phyloP scores from a whole-genome alignment of 2,329 filamentous ascomycete species.

The Lecanosticta acicola region DNA sequence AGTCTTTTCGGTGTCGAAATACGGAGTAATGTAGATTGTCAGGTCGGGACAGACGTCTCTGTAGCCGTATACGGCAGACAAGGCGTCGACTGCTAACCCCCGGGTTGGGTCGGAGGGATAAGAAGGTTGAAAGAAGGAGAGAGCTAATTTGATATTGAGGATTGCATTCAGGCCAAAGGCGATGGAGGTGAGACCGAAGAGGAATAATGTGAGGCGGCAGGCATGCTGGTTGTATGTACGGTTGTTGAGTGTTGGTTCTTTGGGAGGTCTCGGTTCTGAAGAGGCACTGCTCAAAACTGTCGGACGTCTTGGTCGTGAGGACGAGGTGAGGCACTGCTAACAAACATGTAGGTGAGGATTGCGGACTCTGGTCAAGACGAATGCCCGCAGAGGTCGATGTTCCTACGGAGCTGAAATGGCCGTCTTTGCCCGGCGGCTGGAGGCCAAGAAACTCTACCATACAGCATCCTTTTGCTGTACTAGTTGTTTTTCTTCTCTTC shows the following conservation, averaged over 20 bases:
- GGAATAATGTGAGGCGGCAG: constrained; percentile 3
- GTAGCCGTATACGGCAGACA: constrained; percentile 46
- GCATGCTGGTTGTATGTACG: neutral
- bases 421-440: neutral
- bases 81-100: constrained; percentile 37
- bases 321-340: no score
- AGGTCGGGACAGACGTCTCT: constrained; percentile 48
- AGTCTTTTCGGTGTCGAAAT: constrained; percentile 36
- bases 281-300: no score
- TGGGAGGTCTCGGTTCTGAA: no score
- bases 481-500: no score
- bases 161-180: constrained; percentile 40
- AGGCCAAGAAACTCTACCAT: no score
- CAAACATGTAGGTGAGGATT: neutral
- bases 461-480: no score
- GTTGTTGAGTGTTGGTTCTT: neutral
- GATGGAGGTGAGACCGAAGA: constrained; percentile 30
- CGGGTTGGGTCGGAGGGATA: constrained; percentile 30
- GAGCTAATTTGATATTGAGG: constrained; percentile 32
- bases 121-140: constrained; percentile 36
- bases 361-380: neutral
- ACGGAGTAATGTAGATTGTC: constrained; percentile 36
- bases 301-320: no score
- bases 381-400: neutral
- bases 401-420: neutral